Evolutionary conservation across 306 rosid genomes (phyloP).

Genomic region (Cucurbita moschata): DNA sequence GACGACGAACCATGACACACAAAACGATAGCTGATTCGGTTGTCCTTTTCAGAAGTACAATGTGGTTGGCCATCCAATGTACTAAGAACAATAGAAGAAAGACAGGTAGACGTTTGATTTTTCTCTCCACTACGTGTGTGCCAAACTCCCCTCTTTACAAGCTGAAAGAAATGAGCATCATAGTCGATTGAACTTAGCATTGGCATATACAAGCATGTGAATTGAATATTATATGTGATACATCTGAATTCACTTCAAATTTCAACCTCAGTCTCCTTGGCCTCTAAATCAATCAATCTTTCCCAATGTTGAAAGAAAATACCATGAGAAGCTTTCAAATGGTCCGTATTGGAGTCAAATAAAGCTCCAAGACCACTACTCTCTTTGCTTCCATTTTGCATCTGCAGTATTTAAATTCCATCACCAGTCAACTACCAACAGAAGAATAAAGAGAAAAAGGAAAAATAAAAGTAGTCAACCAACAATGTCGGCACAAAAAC

Average conservation of each 20-base stretch:
- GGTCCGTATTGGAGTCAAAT: constrained; percentile 49
- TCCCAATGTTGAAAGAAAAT: constrained; percentile 76
- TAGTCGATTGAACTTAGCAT: not conserved
- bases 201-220: not conserved
- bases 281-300: constrained; percentile 77
- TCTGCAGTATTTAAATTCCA: constrained; percentile 29
- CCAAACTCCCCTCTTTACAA: constrained; percentile 57
- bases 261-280: constrained; percentile 63
- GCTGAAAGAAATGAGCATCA: constrained; percentile 25
- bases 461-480: not conserved
- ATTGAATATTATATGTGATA: not conserved
- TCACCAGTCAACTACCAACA: not conserved
- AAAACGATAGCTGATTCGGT: constrained; percentile 53
- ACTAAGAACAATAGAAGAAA: constrained; percentile 64
- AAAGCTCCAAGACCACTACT: constrained; percentile 62
- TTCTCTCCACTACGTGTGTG: constrained; percentile 28
- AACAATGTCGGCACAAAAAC: not conserved
- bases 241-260: constrained; percentile 4
- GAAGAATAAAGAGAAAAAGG: not conserved
- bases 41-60: constrained; percentile 30
- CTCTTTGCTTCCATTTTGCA: constrained; percentile 49
- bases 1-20: constrained; percentile 23
- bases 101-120: constrained; percentile 26
- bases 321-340: constrained; percentile 43
- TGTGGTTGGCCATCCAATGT: constrained; percentile 34